phyloP scores from a whole-genome alignment of 768 basidiomycete species.

The Atractiella rhizophila region DNA sequence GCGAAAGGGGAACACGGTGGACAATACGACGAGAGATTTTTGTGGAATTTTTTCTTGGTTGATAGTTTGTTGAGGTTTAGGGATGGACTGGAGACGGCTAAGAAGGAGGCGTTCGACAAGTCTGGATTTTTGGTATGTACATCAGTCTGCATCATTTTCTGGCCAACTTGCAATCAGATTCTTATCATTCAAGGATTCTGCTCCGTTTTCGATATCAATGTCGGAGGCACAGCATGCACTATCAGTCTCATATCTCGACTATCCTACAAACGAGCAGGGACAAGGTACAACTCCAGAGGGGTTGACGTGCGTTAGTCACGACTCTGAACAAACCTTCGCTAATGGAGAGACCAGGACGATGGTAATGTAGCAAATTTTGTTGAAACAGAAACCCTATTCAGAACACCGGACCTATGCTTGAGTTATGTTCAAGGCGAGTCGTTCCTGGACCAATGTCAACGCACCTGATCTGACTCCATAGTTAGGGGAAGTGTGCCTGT shows the following conservation, averaged over 20 bases:
- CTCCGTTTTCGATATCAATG: slow-evolving; percentile 53
- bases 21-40: slow-evolving; percentile 57
- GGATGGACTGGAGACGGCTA: slow-evolving; percentile 40
- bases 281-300: slow-evolving; percentile 86
- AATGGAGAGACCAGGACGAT: slow-evolving; percentile 24
- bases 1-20: slow-evolving; percentile 23
- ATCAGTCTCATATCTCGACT: slow-evolving; percentile 62
- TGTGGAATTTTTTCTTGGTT: slow-evolving; percentile 87
- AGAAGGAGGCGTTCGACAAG: slow-evolving; percentile 47
- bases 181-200: slow-evolving; percentile 85
- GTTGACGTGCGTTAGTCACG: slow-evolving; percentile 27
- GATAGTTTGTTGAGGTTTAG: slow-evolving; percentile 70
- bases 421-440: slow-evolving; percentile 87
- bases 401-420: slow-evolving; percentile 60
- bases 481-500: slow-evolving; percentile 78
- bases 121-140: slow-evolving; percentile 78
- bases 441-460: too few species aligned
- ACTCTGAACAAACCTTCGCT: background rate
- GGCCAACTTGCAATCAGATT: too few species aligned
- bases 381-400: slow-evolving; percentile 82
- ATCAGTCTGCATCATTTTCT: too few species aligned
- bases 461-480: too few species aligned
- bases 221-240: slow-evolving; percentile 44
- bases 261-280: slow-evolving; percentile 85
- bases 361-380: slow-evolving; percentile 90